Conservation (phyloP, 192 early-diverging fungal species). For the Funneliformis mosseae region DNA sequence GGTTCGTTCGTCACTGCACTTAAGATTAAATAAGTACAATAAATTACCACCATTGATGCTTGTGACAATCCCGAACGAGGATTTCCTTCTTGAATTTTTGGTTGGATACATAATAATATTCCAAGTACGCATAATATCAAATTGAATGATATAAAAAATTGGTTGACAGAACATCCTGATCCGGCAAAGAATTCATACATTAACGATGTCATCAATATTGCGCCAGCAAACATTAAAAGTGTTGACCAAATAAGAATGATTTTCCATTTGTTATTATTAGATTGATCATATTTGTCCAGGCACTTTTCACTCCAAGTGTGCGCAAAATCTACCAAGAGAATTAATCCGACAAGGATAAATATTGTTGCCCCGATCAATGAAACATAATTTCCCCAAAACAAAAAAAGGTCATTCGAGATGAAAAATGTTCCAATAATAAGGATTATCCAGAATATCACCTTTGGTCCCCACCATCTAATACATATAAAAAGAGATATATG, state of each 20-base stretch:
- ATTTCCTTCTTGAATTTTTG: slow-evolving; percentile 87
- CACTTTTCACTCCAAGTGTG: slow-evolving; percentile 86
- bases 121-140: slow-evolving; percentile 73
- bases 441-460: slow-evolving; percentile 69
- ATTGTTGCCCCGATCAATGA: slow-evolving; percentile 83
- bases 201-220: slow-evolving; percentile 73
- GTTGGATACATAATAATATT: slow-evolving; percentile 70
- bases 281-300: slow-evolving; percentile 80
- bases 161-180: slow-evolving; percentile 83
- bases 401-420: slow-evolving; percentile 91
- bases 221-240: slow-evolving; percentile 63
- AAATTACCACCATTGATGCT: slow-evolving; percentile 90
- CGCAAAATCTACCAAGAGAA: slow-evolving; percentile 95
- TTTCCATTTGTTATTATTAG: slow-evolving; percentile 78
- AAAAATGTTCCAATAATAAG: slow-evolving; percentile 83
- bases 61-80: slow-evolving; percentile 91
- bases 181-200: slow-evolving; percentile 85
- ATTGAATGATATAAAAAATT: slow-evolving; percentile 93
- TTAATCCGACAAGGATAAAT: slow-evolving; percentile 92
- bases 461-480: slow-evolving; percentile 68
- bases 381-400: slow-evolving; percentile 82
- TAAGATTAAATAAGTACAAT: slow-evolving; percentile 88
- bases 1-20: slow-evolving; percentile 83
- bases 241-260: slow-evolving; percentile 80
- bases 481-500: background rate